phyloP scores from a whole-genome alignment of 257 asterid species.

The Echites panduratus region DNA sequence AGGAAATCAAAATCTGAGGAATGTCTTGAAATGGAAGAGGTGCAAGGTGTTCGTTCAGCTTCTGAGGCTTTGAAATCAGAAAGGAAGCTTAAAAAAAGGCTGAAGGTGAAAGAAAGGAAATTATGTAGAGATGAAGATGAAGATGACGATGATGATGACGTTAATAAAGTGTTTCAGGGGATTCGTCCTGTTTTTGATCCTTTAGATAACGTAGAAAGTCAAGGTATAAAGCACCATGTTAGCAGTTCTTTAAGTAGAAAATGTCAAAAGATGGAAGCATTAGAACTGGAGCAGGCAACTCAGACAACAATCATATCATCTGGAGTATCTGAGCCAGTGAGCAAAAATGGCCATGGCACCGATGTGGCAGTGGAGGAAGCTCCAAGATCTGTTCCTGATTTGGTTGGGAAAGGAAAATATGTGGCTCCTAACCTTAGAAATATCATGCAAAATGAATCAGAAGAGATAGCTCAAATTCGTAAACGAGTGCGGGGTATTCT shows the following conservation, averaged over 20 bases:
- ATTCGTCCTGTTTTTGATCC: constrained; percentile 37
- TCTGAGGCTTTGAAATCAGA: constrained; percentile 45
- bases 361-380: constrained; percentile 19
- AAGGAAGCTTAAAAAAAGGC: constrained; percentile 70
- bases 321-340: constrained; percentile 23
- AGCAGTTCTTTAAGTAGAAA: constrained; percentile 16
- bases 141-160: too few species aligned
- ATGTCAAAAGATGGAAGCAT: constrained; percentile 6
- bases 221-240: constrained; percentile 15
- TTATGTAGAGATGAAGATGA: constrained; percentile 38
- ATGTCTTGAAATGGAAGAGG: constrained; percentile 33
- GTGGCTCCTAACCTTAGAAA: constrained; percentile 73
- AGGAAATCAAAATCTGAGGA: constrained; percentile 40
- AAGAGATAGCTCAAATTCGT: constrained; percentile 63
- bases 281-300: constrained; percentile 27
- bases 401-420: constrained; percentile 32
- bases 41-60: constrained; percentile 24
- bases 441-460: constrained; percentile 45
- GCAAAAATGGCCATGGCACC: constrained; percentile 17
- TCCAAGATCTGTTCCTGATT: constrained; percentile 23
- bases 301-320: constrained; percentile 12
- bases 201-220: constrained; percentile 16
- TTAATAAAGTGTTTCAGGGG: constrained; percentile 42
- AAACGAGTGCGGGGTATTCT: constrained; percentile 60
- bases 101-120: constrained; percentile 58